These are phyloP conservation scores for Chaetomium globosum DNA, from an alignment of 2,329 filamentous ascomycete genomes.

Conservation along the genomic window DNA sequence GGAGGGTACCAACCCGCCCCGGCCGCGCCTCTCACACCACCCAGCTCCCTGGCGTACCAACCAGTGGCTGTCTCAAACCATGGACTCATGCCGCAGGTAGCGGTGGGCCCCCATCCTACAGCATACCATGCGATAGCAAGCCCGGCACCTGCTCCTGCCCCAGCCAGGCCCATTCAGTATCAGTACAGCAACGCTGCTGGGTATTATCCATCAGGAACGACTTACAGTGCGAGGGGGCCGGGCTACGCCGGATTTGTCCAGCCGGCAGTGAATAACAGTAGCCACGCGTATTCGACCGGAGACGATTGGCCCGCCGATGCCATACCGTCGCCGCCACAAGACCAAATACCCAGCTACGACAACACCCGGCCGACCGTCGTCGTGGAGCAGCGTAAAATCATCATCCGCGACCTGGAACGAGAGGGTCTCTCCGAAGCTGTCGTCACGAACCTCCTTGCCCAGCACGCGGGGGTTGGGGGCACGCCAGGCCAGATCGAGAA, in stretches of 20 bases:
- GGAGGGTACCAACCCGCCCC: slow-evolving; percentile 12
- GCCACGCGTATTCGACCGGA: neutral
- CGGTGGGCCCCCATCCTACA: neutral
- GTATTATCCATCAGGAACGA: slow-evolving; percentile 6
- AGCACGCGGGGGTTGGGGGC: slow-evolving; percentile 16
- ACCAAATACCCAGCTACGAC: neutral
- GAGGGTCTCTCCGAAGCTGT: slow-evolving; percentile 1
- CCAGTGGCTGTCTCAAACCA: neutral
- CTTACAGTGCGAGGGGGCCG: neutral
- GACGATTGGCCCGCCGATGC: slow-evolving; percentile 6
- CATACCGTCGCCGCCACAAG: neutral
- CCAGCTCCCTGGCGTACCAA: slow-evolving; percentile 8
- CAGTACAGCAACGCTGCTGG: slow-evolving; percentile 10
- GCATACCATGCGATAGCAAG: slow-evolving; percentile 7
- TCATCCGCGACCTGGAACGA: slow-evolving; percentile 24
- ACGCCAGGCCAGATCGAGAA: slow-evolving; percentile 21
- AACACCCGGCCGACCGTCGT: slow-evolving; percentile 1
- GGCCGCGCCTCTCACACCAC: neutral
- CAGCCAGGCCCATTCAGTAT: neutral
- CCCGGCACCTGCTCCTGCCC: neutral
- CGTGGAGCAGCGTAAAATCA: slow-evolving; percentile 27
- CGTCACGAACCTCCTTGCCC: slow-evolving; percentile 17
- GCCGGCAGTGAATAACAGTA: neutral
- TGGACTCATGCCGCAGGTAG: slow-evolving; percentile 1
- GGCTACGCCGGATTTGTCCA: slow-evolving; percentile 11